These are phyloP conservation scores for Coniella vitis DNA, from an alignment of 2,329 filamentous ascomycete species.

Conservation along the genomic window DNA sequence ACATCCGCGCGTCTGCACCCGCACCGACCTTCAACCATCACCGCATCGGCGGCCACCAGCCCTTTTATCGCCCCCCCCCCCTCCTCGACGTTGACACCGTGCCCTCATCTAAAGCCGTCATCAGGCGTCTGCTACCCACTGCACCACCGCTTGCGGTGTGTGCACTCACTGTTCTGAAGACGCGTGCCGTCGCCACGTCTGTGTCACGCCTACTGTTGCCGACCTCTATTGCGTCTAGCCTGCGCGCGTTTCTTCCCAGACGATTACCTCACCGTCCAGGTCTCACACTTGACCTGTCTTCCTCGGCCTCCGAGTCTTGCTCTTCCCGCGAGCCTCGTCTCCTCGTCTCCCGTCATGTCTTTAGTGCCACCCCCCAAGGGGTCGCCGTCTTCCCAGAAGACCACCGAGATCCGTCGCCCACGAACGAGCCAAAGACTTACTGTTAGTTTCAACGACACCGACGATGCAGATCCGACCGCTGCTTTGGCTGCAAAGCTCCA, in stretches of 20 bases:
- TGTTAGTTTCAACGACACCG: conserved; percentile 28
- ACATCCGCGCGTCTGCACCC: too few species aligned
- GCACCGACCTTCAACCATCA: background rate
- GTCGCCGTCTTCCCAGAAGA: conserved; percentile 18
- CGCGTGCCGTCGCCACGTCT: background rate
- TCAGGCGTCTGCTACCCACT: background rate
- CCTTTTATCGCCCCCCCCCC: too few species aligned
- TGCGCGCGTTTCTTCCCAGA: background rate
- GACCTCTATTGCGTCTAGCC: background rate
- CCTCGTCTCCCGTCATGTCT: conserved; percentile 7
- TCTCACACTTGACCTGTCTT: background rate
- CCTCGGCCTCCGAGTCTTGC: background rate
- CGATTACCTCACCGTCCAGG: background rate
- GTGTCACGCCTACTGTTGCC: background rate
- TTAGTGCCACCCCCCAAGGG: conserved; percentile 12
- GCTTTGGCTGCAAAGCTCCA: conserved; percentile 30
- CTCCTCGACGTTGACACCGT: too few species aligned
- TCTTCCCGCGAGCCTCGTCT: background rate
- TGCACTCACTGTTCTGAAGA: background rate
- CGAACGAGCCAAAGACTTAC: conserved; percentile 29
- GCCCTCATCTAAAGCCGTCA: background rate
- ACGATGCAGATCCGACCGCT: conserved; percentile 20
- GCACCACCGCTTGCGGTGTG: background rate
- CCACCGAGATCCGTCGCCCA: conserved; percentile 26
- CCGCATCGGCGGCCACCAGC: too few species aligned